Evolutionary conservation across 2,329 filamentous ascomycete genomes (phyloP), one percentile per base, ranked within the genome.

Genomic region (Epichloe elymi): DNA sequence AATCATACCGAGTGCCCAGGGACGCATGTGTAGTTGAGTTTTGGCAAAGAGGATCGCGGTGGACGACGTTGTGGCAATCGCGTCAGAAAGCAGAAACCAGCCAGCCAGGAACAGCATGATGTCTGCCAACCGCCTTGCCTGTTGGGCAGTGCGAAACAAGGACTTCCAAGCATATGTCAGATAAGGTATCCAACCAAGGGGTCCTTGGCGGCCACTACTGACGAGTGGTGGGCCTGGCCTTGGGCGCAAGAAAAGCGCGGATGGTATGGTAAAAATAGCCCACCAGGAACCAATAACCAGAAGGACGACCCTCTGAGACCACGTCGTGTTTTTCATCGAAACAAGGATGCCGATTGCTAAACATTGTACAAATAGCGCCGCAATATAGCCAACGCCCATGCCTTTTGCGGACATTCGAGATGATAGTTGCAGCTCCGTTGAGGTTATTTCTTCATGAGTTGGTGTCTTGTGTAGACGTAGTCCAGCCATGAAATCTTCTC

Each of bases 31-130:
- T 10, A 98, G 74, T 56, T 89, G 82, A 0, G 91, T 97, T 70
- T 97, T 97, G 40, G 91, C 93, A 64, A 96, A 98, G 10, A 98
- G 75, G 30, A 97, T 89, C 0, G 93, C 93, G 0, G 93, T 97
- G 14, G 89, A 91, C 36, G 87, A 93, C 0, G 95, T 91, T 0
- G 93, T 97, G 7, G 93, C 93, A 56, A 97, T 89, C 41, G 87
- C 89, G 61, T 98, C 93, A 6, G 87, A 95, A 2, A 98, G 76
- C 33, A 98, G 75, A 64, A 98, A 96, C 93, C 93, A 98, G 5
- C 88, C 89, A 3, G 78, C 80, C 4, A 98, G 76, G 64, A 93
- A 93, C 6, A 91, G 72, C 30, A 86, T 70, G 30, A 91, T 83
- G 59, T 93, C 87, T 48, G 81, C 71, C 6, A 91, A 74, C 11